Percentiles rank a stretch among this genome's conserved stretches.
Conservation (phyloP, 1,284 basidiomycete genomes). For the Mycena sp. region DNA sequence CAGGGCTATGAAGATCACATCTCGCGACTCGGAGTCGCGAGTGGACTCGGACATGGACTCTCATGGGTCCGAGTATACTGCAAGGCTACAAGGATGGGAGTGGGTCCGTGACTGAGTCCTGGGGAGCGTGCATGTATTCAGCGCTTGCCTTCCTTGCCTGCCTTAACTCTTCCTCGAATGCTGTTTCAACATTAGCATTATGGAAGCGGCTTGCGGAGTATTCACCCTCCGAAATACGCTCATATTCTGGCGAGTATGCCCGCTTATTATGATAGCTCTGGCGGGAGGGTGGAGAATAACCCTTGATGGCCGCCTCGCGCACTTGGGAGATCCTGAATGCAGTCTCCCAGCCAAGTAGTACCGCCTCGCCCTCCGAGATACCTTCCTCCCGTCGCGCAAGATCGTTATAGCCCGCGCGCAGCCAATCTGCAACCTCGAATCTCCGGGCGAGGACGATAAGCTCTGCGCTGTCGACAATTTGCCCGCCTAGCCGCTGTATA, state of each 20-base stretch:
- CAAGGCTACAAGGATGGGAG: too few relatives aligned
- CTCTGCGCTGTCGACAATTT: neutral
- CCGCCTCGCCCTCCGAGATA: constrained; percentile 1
- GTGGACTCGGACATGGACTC: too few relatives aligned
- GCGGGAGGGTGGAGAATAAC: neutral
- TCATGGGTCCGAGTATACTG: too few relatives aligned
- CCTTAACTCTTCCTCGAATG: neutral
- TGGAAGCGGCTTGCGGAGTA: neutral
- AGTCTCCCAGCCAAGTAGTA: constrained; percentile 6
- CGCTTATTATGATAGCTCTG: neutral
- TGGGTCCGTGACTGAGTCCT: neutral
- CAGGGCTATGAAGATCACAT: too few relatives aligned
- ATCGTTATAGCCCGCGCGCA: constrained; percentile 6
- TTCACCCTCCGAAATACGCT: too few relatives aligned
- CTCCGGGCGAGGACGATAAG: constrained; percentile 2
- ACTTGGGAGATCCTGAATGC: constrained; percentile 5
- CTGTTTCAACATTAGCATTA: neutral
- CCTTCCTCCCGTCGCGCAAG: neutral
- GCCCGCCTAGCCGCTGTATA: neutral
- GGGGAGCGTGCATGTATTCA: neutral
- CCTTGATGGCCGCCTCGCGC: constrained; percentile 1
- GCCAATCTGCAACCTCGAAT: constrained; percentile 11
- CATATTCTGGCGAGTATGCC: too few relatives aligned
- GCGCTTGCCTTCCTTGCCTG: neutral
- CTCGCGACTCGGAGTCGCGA: too few relatives aligned